phyloP scores from a whole-genome alignment of 495 filamentous ascomycete species.

The Clavariopsis aquatica region DNA sequence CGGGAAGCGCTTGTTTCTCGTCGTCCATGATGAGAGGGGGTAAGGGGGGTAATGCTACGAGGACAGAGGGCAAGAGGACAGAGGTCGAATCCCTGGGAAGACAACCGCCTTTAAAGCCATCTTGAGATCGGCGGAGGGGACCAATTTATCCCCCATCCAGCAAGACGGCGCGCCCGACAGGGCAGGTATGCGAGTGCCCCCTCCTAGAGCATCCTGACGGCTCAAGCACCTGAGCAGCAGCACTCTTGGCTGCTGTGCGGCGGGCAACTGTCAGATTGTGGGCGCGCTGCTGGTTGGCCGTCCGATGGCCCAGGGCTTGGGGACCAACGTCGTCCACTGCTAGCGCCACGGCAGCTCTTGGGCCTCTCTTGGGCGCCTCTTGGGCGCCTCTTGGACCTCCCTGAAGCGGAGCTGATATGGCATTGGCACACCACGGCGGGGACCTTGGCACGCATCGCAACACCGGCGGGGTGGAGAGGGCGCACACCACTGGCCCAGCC shows the following conservation, averaged over 20 bases:
- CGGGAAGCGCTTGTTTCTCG: conserved; percentile 4
- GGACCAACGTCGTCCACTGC: background rate
- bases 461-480: background rate
- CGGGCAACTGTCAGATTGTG: conserved; percentile 13
- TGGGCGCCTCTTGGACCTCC: conserved; percentile 23
- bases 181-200: conserved; percentile 2
- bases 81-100: conserved; percentile 13
- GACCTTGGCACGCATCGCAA: conserved; percentile 12
- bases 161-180: conserved; percentile 26
- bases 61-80: background rate
- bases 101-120: conserved; percentile 18
- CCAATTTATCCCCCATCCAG: conserved; percentile 17
- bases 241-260: conserved; percentile 18
- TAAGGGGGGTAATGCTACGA: background rate
- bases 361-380: background rate
- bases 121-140: conserved; percentile 23
- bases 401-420: background rate
- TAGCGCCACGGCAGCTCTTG: conserved; percentile 24
- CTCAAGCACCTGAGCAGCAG: conserved; percentile 11
- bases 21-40: conserved; percentile 8
- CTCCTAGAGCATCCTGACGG: background rate
- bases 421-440: conserved; percentile 10
- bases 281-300: conserved; percentile 18
- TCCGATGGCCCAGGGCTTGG: background rate
- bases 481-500: conserved; percentile 7